These are phyloP conservation scores for Leucoagaricus sp. DNA, from an alignment of 1,284 basidiomycete species.

Conservation along the genomic window DNA sequence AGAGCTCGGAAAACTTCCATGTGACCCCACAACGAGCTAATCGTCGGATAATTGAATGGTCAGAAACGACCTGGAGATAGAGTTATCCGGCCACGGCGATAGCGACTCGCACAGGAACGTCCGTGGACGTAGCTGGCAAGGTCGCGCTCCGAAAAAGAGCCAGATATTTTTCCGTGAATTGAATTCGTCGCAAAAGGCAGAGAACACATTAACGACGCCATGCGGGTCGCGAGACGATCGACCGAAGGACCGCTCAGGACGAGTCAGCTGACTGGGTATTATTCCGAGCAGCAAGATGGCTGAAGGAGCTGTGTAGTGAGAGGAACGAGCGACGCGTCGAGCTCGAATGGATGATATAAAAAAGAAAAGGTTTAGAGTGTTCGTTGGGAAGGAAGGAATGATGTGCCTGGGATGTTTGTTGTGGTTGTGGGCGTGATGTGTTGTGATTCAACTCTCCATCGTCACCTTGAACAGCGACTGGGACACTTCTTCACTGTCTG, in stretches of 20 bases:
- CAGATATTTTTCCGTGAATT: conserved; percentile 14
- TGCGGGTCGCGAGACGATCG: background rate
- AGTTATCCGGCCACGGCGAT: background rate
- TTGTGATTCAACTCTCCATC: conserved; percentile 8
- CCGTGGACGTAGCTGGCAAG: conserved; percentile 1
- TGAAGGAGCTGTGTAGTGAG: background rate
- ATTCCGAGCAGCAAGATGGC: background rate
- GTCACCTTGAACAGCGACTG: conserved; percentile 23
- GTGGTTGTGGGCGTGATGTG: conserved; percentile 10
- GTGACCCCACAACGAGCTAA: conserved; percentile 12
- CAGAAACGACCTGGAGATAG: background rate
- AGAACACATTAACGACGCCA: background rate
- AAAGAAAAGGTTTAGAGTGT: background rate
- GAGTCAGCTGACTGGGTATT: conserved; percentile 1
- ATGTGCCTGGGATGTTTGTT: conserved; percentile 18
- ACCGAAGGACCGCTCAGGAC: background rate
- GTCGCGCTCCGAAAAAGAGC: conserved; percentile 10
- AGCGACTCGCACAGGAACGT: background rate
- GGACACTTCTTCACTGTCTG: conserved; percentile 32
- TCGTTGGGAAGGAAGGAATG: conserved; percentile 10
- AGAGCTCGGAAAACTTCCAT: conserved; percentile 27
- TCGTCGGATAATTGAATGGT: conserved; percentile 3
- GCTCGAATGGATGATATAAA: background rate
- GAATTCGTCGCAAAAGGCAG: background rate
- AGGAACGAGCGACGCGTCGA: background rate